Percentiles rank a stretch among this genome's conserved stretches.
Conservation (phyloP, 2,329 filamentous ascomycete species). For the Lecanicillium sp. region DNA sequence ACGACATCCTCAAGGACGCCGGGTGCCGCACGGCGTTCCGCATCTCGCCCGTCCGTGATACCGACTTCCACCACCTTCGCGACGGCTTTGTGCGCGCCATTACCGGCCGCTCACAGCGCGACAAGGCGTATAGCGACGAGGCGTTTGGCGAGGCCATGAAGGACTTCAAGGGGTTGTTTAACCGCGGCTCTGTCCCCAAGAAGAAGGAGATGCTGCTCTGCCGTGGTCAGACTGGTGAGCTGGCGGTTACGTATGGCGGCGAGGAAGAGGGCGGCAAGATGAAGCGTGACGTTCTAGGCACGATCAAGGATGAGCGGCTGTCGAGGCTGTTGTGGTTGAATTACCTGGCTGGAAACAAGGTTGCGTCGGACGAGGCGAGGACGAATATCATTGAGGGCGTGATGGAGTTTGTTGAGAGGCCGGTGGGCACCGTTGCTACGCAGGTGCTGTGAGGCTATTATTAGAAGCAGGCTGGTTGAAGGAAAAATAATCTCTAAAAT, state of each 20-base stretch:
- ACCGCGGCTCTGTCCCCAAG: slow-evolving; percentile 72
- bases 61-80: slow-evolving; percentile 85
- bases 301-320: slow-evolving; percentile 69
- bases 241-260: slow-evolving; percentile 61
- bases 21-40: slow-evolving; percentile 71
- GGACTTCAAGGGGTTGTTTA: slow-evolving; percentile 75
- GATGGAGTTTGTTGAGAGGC: slow-evolving; percentile 79
- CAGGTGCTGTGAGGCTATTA: slow-evolving; percentile 48
- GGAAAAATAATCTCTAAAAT: too few relatives aligned
- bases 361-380: slow-evolving; percentile 76
- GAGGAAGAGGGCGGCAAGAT: slow-evolving; percentile 46
- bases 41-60: slow-evolving; percentile 85
- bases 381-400: slow-evolving; percentile 79
- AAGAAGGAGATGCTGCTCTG: slow-evolving; percentile 67
- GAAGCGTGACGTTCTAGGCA: slow-evolving; percentile 53
- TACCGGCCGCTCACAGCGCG: slow-evolving; percentile 58
- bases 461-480: too few relatives aligned
- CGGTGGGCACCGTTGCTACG: slow-evolving; percentile 76
- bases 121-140: slow-evolving; percentile 57
- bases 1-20: slow-evolving; percentile 55
- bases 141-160: slow-evolving; percentile 66
- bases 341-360: slow-evolving; percentile 78
- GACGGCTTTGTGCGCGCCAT: slow-evolving; percentile 88
- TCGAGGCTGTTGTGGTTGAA: slow-evolving; percentile 79
- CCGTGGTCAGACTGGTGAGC: slow-evolving; percentile 54